Percentiles rank a stretch among this genome's conserved stretches.
Evolutionary conservation across 1,284 basidiomycete genomes (phyloP).

Genomic region (Phaffia rhodozyma): DNA sequence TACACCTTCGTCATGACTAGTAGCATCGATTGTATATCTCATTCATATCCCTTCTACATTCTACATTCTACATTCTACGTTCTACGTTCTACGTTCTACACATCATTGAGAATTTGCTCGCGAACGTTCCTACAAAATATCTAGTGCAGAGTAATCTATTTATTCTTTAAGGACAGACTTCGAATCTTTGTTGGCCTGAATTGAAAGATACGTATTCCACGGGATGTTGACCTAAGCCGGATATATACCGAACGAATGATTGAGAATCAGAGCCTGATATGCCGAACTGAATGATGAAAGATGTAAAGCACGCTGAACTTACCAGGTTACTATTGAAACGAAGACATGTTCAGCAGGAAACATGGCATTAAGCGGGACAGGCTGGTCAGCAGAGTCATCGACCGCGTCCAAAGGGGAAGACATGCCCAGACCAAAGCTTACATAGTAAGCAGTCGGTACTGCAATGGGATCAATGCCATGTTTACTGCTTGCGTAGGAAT

Average conservation of each 20-base stretch:
- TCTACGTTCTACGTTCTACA: too few species aligned
- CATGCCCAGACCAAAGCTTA: background rate
- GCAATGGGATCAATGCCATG: constrained; percentile 12
- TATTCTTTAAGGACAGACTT: too few species aligned
- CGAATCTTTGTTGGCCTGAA: constrained; percentile 15
- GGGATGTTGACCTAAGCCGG: background rate
- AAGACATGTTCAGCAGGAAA: background rate
- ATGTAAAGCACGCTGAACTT: too few species aligned
- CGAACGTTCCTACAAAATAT: too few species aligned
- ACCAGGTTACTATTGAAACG: background rate
- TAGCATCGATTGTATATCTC: too few species aligned
- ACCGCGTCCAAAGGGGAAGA: background rate
- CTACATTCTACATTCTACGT: too few species aligned
- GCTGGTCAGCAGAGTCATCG: background rate
- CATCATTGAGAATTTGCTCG: too few species aligned
- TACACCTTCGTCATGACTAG: too few species aligned
- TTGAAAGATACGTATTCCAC: constrained; percentile 15
- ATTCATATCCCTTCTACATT: too few species aligned
- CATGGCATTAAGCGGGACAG: background rate
- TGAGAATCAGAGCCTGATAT: background rate
- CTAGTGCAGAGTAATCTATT: too few species aligned
- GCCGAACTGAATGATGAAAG: background rate
- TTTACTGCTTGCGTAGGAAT: constrained; percentile 17
- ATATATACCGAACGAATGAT: background rate
- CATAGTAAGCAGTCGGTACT: constrained; percentile 7